Percentiles rank a stretch among this genome's conserved stretches.
Conservation (phyloP, 352 stramenopile genomes). For the Phytopythium litorale region DNA sequence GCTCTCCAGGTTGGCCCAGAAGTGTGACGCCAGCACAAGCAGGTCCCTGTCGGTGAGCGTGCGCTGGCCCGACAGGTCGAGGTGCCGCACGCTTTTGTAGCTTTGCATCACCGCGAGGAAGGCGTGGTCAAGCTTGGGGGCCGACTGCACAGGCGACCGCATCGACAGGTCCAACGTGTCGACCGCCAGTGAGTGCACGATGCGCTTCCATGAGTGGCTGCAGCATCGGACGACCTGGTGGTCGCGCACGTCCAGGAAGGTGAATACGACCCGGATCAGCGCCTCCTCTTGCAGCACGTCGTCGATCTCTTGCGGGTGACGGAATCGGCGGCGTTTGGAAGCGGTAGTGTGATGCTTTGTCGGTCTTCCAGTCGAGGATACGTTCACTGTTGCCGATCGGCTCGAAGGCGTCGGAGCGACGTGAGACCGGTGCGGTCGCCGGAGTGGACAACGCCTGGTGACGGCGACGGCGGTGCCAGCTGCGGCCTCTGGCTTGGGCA, state of each 20-base stretch:
- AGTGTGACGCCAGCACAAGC: slow-evolving; percentile 76
- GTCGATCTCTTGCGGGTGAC: slow-evolving; percentile 27
- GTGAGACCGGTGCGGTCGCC: not conserved
- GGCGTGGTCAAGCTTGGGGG: slow-evolving; percentile 48
- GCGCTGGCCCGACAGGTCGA: slow-evolving; percentile 75
- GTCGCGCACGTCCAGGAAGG: slow-evolving; percentile 71
- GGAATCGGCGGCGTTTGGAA: slow-evolving; percentile 8
- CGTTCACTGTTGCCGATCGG: not conserved
- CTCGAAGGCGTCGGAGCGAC: not conserved
- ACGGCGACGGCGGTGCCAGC: not conserved
- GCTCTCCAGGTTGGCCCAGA: slow-evolving; percentile 69
- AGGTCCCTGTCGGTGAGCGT: slow-evolving; percentile 63
- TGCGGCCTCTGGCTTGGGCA: slow-evolving; percentile 4
- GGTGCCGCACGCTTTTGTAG: slow-evolving; percentile 52
- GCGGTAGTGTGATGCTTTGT: not conserved
- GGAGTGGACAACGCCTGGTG: not conserved
- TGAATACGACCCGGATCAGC: slow-evolving; percentile 53
- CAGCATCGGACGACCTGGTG: slow-evolving; percentile 61
- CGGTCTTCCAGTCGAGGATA: not conserved
- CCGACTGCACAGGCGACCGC: slow-evolving; percentile 35
- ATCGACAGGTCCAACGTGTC: slow-evolving; percentile 61
- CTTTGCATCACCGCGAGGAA: slow-evolving; percentile 60
- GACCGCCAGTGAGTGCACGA: slow-evolving; percentile 68
- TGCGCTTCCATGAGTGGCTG: slow-evolving; percentile 52
- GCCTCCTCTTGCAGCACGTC: slow-evolving; percentile 49